Evolutionary conservation across 352 stramenopile species (phyloP), one percentile per base, ranked within the genome.

Genomic region (Pythium utonaiense): DNA sequence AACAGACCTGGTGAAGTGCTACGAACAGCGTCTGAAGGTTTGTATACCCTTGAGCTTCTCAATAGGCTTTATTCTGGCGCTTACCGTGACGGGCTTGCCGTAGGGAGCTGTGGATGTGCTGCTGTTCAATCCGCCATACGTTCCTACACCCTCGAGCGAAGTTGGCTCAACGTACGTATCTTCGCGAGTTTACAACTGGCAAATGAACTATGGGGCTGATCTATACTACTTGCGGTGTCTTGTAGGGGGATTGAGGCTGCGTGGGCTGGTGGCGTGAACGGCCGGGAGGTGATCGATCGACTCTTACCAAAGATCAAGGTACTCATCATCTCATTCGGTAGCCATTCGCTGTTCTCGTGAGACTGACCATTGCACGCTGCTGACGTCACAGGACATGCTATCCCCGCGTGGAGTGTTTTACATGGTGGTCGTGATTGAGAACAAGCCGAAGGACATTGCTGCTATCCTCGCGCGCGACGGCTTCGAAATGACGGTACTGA

Each of bases 121-220:
- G 38, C 70, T 99, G 19, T 99, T 99, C 72, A 99, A 99, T 78
- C 97, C 97, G 19, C 97, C 97, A 12, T 99, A 99, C 66, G 97
- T 99, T 51, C 95, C 97, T 22, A 99, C 96, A 21, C 91, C 95
- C 6, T 90, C 92, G 3, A 84, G 97, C 21, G 97, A 99, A 82
- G 94, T 99, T 19, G 86, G 84, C 12, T 95, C 83, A 27, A 89
- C 55, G 86, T 95, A 83, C 50, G 73, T 80, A 34, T 12, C 28
- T 33, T 33, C 44, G 48, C 30, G n/a, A 53, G 22, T 9, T 33
- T 33, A 33, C 28, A 33, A 33, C n/a, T n/a, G n/a, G n/a, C n/a
- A n/a, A n/a, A n/a, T n/a, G n/a, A n/a, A n/a, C n/a, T n/a, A n/a
- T n/a, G n/a, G n/a, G n/a, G n/a, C n/a, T n/a, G n/a, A n/a, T n/a